phyloP scores from a whole-genome alignment of 305 asterid genomes.

The Fraxinus albicans region DNA sequence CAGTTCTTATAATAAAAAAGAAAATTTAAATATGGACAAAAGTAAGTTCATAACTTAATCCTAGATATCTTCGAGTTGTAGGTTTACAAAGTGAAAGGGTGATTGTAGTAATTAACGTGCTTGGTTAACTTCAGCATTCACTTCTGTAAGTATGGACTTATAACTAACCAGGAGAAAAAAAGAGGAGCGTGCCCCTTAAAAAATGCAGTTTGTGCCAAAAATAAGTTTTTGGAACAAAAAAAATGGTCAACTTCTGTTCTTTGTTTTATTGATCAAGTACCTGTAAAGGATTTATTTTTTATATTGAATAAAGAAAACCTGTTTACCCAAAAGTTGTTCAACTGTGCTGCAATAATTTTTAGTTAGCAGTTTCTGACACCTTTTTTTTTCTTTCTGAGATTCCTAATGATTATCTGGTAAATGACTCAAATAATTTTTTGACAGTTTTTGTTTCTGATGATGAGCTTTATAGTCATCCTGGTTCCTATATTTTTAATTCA shows the following conservation, averaged over 20 bases:
- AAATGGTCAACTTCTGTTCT: background rate
- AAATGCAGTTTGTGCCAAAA: background rate
- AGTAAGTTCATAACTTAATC: background rate
- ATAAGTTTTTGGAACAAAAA: background rate
- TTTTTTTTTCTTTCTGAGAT: background rate
- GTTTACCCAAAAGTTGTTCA: background rate
- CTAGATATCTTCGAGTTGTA: background rate
- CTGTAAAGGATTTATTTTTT: background rate
- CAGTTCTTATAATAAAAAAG: slow-evolving; percentile 14
- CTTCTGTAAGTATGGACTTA: background rate
- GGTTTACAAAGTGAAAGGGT: background rate
- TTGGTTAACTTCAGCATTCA: background rate
- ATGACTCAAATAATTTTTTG: background rate
- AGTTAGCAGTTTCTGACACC: background rate
- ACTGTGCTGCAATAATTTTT: background rate
- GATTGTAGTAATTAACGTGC: background rate
- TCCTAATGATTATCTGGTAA: background rate
- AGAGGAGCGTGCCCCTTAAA: background rate
- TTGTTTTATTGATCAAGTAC: background rate
- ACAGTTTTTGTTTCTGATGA: background rate
- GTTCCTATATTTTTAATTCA: background rate
- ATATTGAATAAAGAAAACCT: background rate
- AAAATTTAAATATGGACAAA: background rate
- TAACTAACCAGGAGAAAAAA: background rate
- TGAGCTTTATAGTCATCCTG: background rate